phyloP scores from a whole-genome alignment of 192 early-diverging fungal genomes.

The Endogone sp. region DNA sequence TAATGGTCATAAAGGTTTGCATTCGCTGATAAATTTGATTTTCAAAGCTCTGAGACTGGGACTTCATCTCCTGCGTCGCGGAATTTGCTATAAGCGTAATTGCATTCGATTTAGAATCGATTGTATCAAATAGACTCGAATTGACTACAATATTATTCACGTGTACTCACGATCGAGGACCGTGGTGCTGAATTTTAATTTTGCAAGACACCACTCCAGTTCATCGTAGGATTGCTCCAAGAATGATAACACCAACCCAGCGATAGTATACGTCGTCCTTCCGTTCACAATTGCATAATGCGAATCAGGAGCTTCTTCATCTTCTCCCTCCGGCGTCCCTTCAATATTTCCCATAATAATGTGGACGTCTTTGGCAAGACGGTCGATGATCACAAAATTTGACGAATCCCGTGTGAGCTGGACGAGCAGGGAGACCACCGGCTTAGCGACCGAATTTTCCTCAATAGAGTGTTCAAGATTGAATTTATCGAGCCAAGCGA shows the following conservation, averaged over 20 bases:
- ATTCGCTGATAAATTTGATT: slow-evolving; percentile 33
- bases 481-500: slow-evolving; percentile 36
- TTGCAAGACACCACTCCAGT: slow-evolving; percentile 43
- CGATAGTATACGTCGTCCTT: slow-evolving; percentile 25
- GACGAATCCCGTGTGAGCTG: slow-evolving; percentile 28
- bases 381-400: slow-evolving; percentile 20
- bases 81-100: background rate
- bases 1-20: slow-evolving; percentile 27
- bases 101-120: slow-evolving; percentile 11
- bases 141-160: background rate
- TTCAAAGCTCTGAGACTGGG: slow-evolving; percentile 28
- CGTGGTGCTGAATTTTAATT: slow-evolving; percentile 16
- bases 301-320: slow-evolving; percentile 13
- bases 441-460: slow-evolving; percentile 32
- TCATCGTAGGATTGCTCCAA: slow-evolving; percentile 39
- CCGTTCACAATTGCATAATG: slow-evolving; percentile 40
- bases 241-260: slow-evolving; percentile 34
- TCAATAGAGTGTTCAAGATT: slow-evolving; percentile 40
- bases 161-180: slow-evolving; percentile 10
- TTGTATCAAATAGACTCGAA: slow-evolving; percentile 18
- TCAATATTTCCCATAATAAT: slow-evolving; percentile 20
- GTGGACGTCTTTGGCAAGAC: slow-evolving; percentile 28
- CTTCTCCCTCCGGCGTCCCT: background rate
- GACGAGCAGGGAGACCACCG: slow-evolving; percentile 33
- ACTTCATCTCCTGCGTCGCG: background rate